Percentiles rank a stretch among this genome's conserved stretches.
Conservation (phyloP, 228 moss, liverwort and hornwort genomes). For the Sphagnum fallax region DNA sequence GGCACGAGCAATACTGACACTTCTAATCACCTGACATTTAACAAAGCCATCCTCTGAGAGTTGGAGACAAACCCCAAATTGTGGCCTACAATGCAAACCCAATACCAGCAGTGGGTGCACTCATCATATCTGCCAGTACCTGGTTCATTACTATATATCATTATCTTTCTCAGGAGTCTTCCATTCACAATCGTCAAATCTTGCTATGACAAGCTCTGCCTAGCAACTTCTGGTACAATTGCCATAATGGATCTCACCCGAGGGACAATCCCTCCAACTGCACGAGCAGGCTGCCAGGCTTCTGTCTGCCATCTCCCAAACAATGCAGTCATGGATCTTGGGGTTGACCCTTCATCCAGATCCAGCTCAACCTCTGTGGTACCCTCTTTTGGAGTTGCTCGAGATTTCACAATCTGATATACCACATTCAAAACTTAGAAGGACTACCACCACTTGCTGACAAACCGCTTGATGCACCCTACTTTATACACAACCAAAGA, state of each 20-base stretch:
- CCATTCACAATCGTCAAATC: neutral
- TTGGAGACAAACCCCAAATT: too few species aligned
- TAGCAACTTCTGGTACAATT: too few species aligned
- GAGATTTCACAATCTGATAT: constrained; percentile 42
- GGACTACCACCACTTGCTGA: constrained; percentile 22
- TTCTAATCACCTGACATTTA: too few species aligned
- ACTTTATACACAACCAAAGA: too few species aligned
- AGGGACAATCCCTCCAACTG: constrained; percentile 86
- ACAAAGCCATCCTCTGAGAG: too few species aligned
- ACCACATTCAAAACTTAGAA: constrained; percentile 1
- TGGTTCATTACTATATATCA: neutral
- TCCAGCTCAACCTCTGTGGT: constrained; percentile 20
- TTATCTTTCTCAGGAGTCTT: neutral
- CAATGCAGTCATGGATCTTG: constrained; percentile 51
- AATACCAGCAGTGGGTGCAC: neutral
- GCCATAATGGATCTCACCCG: constrained; percentile 33
- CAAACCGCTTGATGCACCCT: neutral
- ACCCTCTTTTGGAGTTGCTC: constrained; percentile 35
- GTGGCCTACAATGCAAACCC: too few species aligned
- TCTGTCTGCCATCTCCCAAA: constrained; percentile 98
- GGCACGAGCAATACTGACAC: neutral
- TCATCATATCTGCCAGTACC: too few species aligned
- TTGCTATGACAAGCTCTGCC: neutral
- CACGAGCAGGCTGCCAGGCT: constrained; percentile 73
- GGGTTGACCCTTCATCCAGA: constrained; percentile 44